Conservation (phyloP, 495 filamentous ascomycete species). For the Lasiosphaeria hispida region DNA sequence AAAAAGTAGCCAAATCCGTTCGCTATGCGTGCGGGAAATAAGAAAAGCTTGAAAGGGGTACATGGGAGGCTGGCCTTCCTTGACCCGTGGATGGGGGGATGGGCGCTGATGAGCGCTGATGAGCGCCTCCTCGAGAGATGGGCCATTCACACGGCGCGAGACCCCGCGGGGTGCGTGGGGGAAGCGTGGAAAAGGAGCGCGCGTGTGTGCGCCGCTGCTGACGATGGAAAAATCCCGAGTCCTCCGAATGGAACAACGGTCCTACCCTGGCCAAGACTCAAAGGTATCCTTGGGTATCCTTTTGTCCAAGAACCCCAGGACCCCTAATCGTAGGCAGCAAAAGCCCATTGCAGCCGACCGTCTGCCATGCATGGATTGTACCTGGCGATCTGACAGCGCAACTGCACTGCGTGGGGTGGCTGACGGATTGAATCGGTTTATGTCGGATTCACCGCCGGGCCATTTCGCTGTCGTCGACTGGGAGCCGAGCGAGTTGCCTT, state of each 20-base stretch:
- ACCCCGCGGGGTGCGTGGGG: conserved; percentile 4
- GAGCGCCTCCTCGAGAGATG: neutral
- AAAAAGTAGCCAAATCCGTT: conserved; percentile 5
- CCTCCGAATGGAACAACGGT: no score
- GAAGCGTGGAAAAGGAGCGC: no score
- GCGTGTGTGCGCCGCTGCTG: no score
- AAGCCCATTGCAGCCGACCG: neutral
- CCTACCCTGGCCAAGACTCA: no score
- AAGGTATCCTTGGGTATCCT: no score
- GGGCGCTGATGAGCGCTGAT: no score
- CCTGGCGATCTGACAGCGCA: conserved; percentile 5
- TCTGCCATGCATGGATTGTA: neutral
- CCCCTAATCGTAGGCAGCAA: neutral
- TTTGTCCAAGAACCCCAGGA: neutral
- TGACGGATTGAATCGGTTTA: neutral
- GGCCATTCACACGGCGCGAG: conserved; percentile 2
- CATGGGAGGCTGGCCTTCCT: neutral
- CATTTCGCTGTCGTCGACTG: neutral
- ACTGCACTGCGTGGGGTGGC: neutral
- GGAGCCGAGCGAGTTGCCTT: neutral
- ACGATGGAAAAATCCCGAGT: no score
- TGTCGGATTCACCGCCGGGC: neutral
- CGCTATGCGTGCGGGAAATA: conserved; percentile 24
- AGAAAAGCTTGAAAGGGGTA: conserved; percentile 2
- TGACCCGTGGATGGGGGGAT: conserved; percentile 1